Evolutionary conservation across 2,329 filamentous ascomycete species (phyloP).

Genomic region (Colletotrichum sp.): DNA sequence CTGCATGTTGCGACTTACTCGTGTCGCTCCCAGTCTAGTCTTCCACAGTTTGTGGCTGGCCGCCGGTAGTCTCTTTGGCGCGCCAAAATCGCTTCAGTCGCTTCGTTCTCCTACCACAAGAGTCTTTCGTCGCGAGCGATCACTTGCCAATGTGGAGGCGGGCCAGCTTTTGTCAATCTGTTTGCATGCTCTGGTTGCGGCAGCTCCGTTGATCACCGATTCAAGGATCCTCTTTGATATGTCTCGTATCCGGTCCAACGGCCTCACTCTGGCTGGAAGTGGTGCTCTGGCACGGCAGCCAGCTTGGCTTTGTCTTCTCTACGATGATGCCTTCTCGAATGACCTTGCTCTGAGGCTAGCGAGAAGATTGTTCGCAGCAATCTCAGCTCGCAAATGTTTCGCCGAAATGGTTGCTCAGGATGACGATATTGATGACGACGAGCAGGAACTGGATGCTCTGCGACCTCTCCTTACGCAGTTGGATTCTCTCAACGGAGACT

Average conservation of each 20-base stretch:
- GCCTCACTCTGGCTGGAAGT: constrained; percentile 52
- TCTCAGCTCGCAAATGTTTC: constrained; percentile 57
- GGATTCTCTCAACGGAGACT: constrained; percentile 53
- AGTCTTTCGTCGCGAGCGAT: constrained; percentile 37
- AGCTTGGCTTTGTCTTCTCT: constrained; percentile 58
- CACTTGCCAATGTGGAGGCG: constrained; percentile 54
- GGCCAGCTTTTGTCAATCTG: constrained; percentile 63
- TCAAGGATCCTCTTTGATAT: constrained; percentile 59
- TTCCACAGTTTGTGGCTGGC: constrained; percentile 71
- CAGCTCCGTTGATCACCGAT: constrained; percentile 55
- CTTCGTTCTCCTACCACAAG: constrained; percentile 41
- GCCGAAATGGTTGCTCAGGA: constrained; percentile 46
- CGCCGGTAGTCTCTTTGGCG: constrained; percentile 61
- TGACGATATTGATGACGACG: constrained; percentile 33
- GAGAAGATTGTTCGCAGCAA: constrained; percentile 61
- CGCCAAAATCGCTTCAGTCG: constrained; percentile 50
- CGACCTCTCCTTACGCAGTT: constrained; percentile 57
- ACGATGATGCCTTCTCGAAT: constrained; percentile 68
- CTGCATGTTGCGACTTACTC: constrained; percentile 64
- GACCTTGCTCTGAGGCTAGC: constrained; percentile 65
- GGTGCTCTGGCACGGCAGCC: constrained; percentile 52
- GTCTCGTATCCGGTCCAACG: constrained; percentile 63
- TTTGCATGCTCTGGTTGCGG: constrained; percentile 65
- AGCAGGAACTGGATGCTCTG: constrained; percentile 46
- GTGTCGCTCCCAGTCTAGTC: constrained; percentile 61